Conservation (phyloP, 495 filamentous ascomycete species). For the Trichoderma virens region DNA sequence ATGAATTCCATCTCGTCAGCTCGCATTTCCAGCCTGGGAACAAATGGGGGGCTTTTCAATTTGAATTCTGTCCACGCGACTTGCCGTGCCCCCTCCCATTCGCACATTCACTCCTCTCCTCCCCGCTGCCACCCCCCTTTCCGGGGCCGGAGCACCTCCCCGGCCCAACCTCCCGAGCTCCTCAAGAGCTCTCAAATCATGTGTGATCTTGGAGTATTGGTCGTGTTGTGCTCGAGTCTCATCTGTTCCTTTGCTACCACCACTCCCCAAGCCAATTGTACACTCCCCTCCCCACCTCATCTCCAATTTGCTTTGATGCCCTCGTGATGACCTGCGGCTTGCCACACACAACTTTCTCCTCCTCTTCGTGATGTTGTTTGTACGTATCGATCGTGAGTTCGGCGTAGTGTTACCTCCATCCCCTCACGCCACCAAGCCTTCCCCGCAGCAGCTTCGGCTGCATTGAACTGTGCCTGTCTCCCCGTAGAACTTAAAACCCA, state of each 20-base stretch:
- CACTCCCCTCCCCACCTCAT: background rate
- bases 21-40: background rate
- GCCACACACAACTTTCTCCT: background rate
- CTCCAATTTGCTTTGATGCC: background rate
- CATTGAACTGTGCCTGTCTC: background rate
- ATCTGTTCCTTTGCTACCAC: background rate
- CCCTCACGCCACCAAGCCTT: conserved; percentile 2
- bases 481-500: background rate
- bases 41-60: background rate
- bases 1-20: background rate
- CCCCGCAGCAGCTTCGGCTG: background rate
- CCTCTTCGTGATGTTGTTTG: background rate
- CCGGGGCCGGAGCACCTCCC: background rate
- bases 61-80: background rate
- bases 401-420: background rate
- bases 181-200: background rate
- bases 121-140: background rate
- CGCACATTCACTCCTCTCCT: background rate
- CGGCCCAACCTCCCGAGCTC: background rate
- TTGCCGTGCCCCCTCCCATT: background rate
- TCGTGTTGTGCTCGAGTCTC: background rate
- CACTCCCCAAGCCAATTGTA: background rate
- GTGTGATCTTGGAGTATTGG: background rate
- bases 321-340: conserved; percentile 1
- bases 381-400: background rate